Evolutionary conservation across 768 basidiomycete species (phyloP).

Genomic region (Pholiota molesta): DNA sequence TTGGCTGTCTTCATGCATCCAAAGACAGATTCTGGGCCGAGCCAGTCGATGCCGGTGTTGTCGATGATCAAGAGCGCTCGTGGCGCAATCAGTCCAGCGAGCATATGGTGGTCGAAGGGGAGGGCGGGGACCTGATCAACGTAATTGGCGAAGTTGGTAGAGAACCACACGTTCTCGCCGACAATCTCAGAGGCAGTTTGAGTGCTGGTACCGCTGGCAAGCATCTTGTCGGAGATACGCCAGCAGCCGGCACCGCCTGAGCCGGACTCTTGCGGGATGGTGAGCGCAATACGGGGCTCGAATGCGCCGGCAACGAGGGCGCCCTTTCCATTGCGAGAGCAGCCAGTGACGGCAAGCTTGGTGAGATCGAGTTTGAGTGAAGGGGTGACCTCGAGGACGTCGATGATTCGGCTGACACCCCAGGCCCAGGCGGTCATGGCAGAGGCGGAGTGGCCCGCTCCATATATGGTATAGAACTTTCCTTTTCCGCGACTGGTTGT

Average conservation of each 20-base stretch:
- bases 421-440: slow-evolving; percentile 68
- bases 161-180: slow-evolving; percentile 66
- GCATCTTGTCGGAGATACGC: slow-evolving; percentile 56
- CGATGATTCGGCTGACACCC: slow-evolving; percentile 63
- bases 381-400: slow-evolving; percentile 55
- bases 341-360: slow-evolving; percentile 58
- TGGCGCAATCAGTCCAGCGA: slow-evolving; percentile 58
- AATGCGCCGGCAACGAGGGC: slow-evolving; percentile 62
- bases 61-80: slow-evolving; percentile 55
- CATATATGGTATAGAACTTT: slow-evolving; percentile 62
- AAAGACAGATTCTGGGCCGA: slow-evolving; percentile 51
- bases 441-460: slow-evolving; percentile 44
- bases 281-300: slow-evolving; percentile 59
- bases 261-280: slow-evolving; percentile 66
- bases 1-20: slow-evolving; percentile 55
- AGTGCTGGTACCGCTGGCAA: slow-evolving; percentile 41
- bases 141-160: slow-evolving; percentile 48
- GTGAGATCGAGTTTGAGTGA: slow-evolving; percentile 47
- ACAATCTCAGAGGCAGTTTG: slow-evolving; percentile 64
- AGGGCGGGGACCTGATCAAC: slow-evolving; percentile 46
- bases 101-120: slow-evolving; percentile 64
- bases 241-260: slow-evolving; percentile 64
- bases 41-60: slow-evolving; percentile 59
- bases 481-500: slow-evolving; percentile 51
- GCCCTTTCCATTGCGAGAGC: slow-evolving; percentile 65